A percentile compares a stretch with the other conserved stretches of the same genome.
Conservation (phyloP, 768 basidiomycete species). For the Calocera viscosa region DNA sequence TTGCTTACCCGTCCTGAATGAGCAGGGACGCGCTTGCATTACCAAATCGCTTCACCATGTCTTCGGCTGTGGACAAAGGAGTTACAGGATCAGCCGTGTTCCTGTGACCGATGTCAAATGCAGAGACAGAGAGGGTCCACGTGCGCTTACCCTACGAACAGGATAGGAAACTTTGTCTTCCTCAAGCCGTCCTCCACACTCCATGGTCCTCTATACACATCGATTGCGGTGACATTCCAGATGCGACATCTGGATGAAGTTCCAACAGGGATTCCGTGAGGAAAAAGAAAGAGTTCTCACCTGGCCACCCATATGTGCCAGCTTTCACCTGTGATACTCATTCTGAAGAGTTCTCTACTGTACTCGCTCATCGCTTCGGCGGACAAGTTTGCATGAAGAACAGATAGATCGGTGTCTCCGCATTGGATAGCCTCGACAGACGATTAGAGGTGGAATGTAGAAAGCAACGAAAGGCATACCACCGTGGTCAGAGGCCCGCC, state of each 20-base stretch:
- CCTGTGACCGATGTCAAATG: neutral
- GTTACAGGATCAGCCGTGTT: neutral
- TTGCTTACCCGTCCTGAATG: neutral
- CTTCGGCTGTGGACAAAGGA: neutral
- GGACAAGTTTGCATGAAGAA: neutral
- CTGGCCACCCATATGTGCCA: neutral
- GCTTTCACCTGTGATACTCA: neutral
- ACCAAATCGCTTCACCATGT: neutral
- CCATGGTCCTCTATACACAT: neutral
- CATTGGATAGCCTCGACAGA: constrained; percentile 6
- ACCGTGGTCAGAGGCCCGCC: neutral
- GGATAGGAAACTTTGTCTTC: neutral
- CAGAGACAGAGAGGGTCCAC: neutral
- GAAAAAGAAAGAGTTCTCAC: neutral
- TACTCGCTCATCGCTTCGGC: neutral
- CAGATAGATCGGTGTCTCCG: neutral
- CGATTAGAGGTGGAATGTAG: too few relatives aligned
- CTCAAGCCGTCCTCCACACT: neutral
- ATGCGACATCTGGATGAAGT: neutral
- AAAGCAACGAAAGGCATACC: too few relatives aligned
- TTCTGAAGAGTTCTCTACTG: neutral
- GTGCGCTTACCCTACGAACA: neutral
- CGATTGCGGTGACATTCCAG: neutral
- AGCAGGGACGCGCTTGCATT: neutral
- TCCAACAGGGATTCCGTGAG: neutral